A percentile compares a stretch with the other conserved stretches of the same genome.
Evolutionary conservation across 345 rosid species (phyloP).

Genomic region (Citrus reticulata): DNA sequence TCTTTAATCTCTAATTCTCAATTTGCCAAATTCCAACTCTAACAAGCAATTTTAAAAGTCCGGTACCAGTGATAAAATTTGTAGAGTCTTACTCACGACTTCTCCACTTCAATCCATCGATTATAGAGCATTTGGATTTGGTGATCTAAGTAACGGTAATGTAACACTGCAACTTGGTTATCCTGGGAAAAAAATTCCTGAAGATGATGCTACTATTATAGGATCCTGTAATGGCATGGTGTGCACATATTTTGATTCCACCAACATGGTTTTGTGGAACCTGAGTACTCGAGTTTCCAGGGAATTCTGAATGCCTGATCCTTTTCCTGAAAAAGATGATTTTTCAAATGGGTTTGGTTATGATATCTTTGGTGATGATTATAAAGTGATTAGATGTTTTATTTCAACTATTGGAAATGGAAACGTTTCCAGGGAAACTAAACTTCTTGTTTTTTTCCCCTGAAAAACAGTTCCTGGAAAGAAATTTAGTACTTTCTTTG

Average conservation of each 20-base stretch:
- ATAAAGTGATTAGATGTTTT: slow-evolving; percentile 14
- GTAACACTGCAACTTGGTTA: not conserved
- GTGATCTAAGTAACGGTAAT: too few species aligned
- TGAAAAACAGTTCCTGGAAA: slow-evolving; percentile 27
- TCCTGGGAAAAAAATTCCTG: not conserved
- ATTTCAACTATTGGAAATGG: not conserved
- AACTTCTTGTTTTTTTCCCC: slow-evolving; percentile 15
- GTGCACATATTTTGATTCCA: slow-evolving; percentile 14
- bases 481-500: slow-evolving; percentile 7
- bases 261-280: slow-evolving; percentile 32
- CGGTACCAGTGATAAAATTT: too few species aligned
- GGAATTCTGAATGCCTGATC: slow-evolving; percentile 23
- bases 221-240: slow-evolving; percentile 43
- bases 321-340: not conserved
- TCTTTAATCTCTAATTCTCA: too few species aligned
- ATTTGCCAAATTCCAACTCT: too few species aligned
- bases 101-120: slow-evolving; percentile 26
- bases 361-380: slow-evolving; percentile 26
- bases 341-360: slow-evolving; percentile 32
- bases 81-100: not conserved
- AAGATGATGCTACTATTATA: not conserved
- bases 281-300: slow-evolving; percentile 21
- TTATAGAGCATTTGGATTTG: slow-evolving; percentile 3
- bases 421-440: not conserved
- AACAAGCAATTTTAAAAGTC: too few species aligned